Percentiles rank a stretch among this genome's conserved stretches.
These are phyloP conservation scores for Penicillium desertorum DNA, from an alignment of 495 filamentous ascomycete genomes.

Conservation along the genomic window DNA sequence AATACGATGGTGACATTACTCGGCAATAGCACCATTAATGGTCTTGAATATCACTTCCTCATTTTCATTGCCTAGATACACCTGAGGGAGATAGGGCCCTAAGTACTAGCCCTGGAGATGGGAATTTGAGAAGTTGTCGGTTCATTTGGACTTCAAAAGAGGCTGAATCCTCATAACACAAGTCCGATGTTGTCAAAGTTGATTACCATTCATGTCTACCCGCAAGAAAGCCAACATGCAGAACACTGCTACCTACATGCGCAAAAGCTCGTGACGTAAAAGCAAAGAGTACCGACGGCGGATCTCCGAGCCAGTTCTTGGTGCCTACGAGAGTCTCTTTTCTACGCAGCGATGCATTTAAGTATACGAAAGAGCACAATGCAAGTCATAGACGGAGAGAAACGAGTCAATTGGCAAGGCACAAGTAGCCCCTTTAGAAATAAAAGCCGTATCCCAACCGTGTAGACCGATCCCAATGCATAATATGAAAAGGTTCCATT, in stretches of 20 bases:
- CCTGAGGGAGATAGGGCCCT: not conserved
- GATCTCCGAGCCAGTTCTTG: not conserved
- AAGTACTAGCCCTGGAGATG: not conserved
- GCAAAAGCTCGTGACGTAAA: not conserved
- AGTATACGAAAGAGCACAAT: not conserved
- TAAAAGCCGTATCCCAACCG: slow-evolving; percentile 6
- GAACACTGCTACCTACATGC: not conserved
- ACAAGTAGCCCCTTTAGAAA: slow-evolving; percentile 1
- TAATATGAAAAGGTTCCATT: slow-evolving; percentile 7
- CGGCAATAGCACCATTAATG: too few relatives aligned
- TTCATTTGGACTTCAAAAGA: not conserved
- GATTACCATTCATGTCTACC: not conserved
- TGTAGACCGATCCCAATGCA: slow-evolving; percentile 14
- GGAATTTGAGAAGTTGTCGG: too few relatives aligned
- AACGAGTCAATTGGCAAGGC: slow-evolving; percentile 4
- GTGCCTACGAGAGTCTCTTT: not conserved
- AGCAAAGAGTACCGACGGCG: not conserved
- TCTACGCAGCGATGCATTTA: not conserved
- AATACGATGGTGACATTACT: too few relatives aligned
- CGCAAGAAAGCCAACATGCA: not conserved
- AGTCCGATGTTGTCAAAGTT: not conserved
- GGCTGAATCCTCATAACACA: not conserved
- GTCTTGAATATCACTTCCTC: not conserved
- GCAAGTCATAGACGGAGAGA: not conserved
- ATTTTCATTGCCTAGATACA: not conserved